Evolutionary conservation across 345 rosid species (phyloP), one percentile per base, ranked within the genome.

Genomic region (Xanthoceras sorbifolium): DNA sequence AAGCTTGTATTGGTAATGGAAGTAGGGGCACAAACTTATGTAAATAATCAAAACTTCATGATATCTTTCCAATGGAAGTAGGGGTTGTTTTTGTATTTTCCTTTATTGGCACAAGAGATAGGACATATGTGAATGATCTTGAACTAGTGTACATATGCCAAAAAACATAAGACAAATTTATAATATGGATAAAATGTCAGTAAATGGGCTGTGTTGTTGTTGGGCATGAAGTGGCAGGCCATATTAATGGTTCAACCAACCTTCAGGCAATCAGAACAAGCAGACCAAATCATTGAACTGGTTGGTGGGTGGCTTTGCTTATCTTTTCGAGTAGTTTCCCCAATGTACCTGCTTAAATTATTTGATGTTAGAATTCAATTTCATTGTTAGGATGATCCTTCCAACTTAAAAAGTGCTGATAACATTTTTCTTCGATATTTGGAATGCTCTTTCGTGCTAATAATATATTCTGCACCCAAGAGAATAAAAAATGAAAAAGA

Each of bases 301-400:
- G 74, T 31, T 31, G 63, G 74, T 54, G 61, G 64, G 74, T 54
- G 61, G 64, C 44, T 31, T 54, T n/a, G 10, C 61, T 10, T 20
- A n/a, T 48, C 44, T 69, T 50, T 69, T 69, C 5, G 61, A 46
- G n/a, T n/a, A n/a, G 40, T 9, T 5, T 1, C 8, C 40, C 40
- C 0, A 0, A 36, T 9, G 8, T 36, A 9, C 40, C 40, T 5
- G 40, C 5, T 36, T 36, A 36, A 36, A 4, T 5, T 36, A 5
- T 36, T 36, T 36, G 40, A 36, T 36, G 8, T 36, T 36, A 36
- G 40, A 36, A 36, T 36, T 3, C 8, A 36, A 36, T 36, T 36
- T 36, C 8, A 9, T 42, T 10, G 11, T 42, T 42, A 42, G 1
- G 46, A 42, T 8, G 46, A 42, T 42, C 46, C 8, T 10, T 9